Evolutionary conservation across 345 rosid species (phyloP).

Genomic region (Ceriops tagal): DNA sequence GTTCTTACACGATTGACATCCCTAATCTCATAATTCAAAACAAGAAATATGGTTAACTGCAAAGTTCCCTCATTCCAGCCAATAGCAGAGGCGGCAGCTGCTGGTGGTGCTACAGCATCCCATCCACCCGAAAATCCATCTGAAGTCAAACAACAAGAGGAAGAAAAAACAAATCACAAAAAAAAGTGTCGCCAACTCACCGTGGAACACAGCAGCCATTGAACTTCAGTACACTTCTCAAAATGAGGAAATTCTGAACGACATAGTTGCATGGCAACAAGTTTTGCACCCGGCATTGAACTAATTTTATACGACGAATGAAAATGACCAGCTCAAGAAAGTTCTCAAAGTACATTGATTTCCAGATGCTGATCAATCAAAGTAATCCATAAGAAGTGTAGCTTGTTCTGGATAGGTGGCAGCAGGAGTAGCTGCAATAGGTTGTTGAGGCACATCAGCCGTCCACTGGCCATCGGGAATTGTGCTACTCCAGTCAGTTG

Average conservation of each 20-base stretch:
- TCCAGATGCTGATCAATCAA: not conserved
- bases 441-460: not conserved
- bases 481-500: not conserved
- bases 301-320: no score
- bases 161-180: not conserved
- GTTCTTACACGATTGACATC: no score
- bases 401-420: not conserved
- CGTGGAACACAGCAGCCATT: not conserved
- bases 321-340: not conserved
- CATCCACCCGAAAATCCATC: not conserved
- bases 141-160: not conserved
- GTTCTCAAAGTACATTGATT: not conserved
- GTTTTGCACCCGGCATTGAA: not conserved
- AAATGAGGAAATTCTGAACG: no score
- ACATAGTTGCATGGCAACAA: not conserved
- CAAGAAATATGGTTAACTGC: no score
- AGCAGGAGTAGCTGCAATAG: not conserved
- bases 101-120: not conserved
- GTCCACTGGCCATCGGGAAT: slow-evolving; percentile 1
- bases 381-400: not conserved
- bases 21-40: no score
- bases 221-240: not conserved
- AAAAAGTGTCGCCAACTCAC: no score
- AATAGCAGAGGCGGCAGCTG: not conserved
- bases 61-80: not conserved